A percentile compares a stretch with the other conserved stretches of the same genome.
Evolutionary conservation across 1,284 basidiomycete species (phyloP).

Genomic region (Microbotryomycetes sp.): DNA sequence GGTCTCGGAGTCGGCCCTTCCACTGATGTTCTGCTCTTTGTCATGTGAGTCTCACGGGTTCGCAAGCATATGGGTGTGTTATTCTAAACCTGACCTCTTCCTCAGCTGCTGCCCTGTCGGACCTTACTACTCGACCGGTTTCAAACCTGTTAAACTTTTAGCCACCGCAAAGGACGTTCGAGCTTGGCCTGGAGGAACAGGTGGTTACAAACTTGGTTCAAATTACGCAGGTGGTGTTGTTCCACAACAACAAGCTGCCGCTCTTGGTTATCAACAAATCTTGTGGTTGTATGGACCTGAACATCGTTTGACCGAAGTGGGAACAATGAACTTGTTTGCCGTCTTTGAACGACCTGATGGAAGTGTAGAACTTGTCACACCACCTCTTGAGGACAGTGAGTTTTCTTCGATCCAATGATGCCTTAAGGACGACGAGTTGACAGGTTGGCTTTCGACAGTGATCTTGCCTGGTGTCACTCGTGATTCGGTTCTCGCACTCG

Average conservation of each 20-base stretch:
- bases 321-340: slow-evolving; percentile 95
- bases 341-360: slow-evolving; percentile 72
- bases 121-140: slow-evolving; percentile 90
- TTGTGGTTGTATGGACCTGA: slow-evolving; percentile 86
- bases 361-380: slow-evolving; percentile 77
- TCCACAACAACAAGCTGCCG: slow-evolving; percentile 54
- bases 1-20: slow-evolving; percentile 85
- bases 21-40: slow-evolving; percentile 86
- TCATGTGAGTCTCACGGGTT: slow-evolving; percentile 66
- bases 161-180: slow-evolving; percentile 87
- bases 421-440: too few species aligned
- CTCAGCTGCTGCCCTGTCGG: slow-evolving; percentile 50
- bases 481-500: slow-evolving; percentile 68
- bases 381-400: slow-evolving; percentile 73
- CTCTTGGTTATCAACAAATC: background rate
- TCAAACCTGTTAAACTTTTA: slow-evolving; percentile 89
- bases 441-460: too few species aligned
- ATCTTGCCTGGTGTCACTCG: slow-evolving; percentile 96
- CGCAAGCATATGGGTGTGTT: too few species aligned
- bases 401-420: too few species aligned
- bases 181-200: slow-evolving; percentile 50
- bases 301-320: slow-evolving; percentile 74
- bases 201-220: slow-evolving; percentile 82
- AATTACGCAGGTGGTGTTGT: slow-evolving; percentile 68
- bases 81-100: too few species aligned